Base-by-base conservation (phyloP, 768 basidiomycete species). In the Pisolithus orientalis region DNA sequence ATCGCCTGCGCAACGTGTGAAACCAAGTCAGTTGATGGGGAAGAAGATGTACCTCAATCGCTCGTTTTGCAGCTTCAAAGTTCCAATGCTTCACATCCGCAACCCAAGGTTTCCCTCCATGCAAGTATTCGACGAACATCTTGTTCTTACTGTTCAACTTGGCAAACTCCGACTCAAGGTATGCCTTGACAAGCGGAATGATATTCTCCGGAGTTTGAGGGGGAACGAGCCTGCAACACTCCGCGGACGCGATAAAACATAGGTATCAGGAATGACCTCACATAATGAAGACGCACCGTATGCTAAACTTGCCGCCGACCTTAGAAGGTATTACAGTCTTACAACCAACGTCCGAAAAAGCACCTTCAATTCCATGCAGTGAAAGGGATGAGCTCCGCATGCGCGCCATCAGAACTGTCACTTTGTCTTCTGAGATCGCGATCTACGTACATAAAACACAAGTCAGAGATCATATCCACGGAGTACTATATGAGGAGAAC, bases 271-370 rank as follows among this genome's bases (percentile, higher is more conserved):
- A 29, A 34, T 34, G 13, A 13, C 13, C 11, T 13, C 44, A 31
- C 3, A 28, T 2, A n/a, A 42, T 45, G 28, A 45, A 27, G 14
- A 68, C 79, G 28, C 67, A 87, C 75, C 94, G 88, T 68, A 98
- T 89, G 62, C 91, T 94, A 76, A 96, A 98, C 70, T 96, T 96
- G 42, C 94, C 94, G 34, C 79, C 67, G 9, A 88, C 90, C 53
- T 84, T 84, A 31, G 92, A 91, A 0, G 94, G 94, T 53, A 97
- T 98, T 62, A 97, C 94, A 0, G 94, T 97, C 80, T 92, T 93
- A 17, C 78, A 81, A 2, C 90, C 91, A 0, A 80, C 77, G 0
- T 81, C 83, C 50, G 80, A 90, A 75, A 94, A 96, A 1, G 94
- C 95, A 46, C 94, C 94, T 69, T 96, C 90, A 61, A 98, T 94